Evolutionary conservation across 495 filamentous ascomycete genomes (phyloP), one percentile per base, ranked within the genome.

Genomic region (Neurospora tetraspora): DNA sequence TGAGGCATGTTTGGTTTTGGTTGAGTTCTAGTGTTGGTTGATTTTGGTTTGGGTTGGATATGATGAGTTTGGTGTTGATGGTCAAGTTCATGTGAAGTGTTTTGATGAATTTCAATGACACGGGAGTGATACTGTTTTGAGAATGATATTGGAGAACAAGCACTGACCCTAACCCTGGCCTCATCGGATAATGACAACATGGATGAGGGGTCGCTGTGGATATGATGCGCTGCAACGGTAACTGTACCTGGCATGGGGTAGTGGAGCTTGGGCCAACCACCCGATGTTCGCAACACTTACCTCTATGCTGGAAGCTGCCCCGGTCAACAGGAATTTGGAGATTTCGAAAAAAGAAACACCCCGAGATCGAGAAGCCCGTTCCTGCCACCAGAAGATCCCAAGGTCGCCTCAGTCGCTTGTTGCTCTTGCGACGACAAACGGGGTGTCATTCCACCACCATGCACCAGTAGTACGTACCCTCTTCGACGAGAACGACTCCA

Each of bases 1-100:
- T 31, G 31, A 31, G 31, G 75, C 78, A 82, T 82, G 34, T 68
- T 59, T 72, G 18, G 23, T 31, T 31, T 4, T 10, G 16, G 34
- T 36, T 7, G 34, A 36, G 34, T 36, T 36, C 5, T 36, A 36
- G 34, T 37, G 8, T 39, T 47, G 7, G 3, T 53, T 4, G 34
- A 36, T 34, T 27, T 72, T 27, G 7, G 40, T 7, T 34, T 18
- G 27, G 2, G 18, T 47, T 47, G 7, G 4, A 5, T 43, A 34
- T 34, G 27, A 3, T 34, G 38, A 43, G 27, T 36, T 61, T 36
- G 23, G 10, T 12, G 5, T 42, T 43, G 16, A 37, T 0, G 2
- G 18, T 31, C 12, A 10, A 2, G 11, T 20, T 45, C 23, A 59
- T 59, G 23, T 16, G 23, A 61, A 4, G 12, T 53, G 11, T 53